A percentile compares a stretch with the other conserved stretches of the same genome.
Conservation (phyloP, 495 filamentous ascomycete genomes). For the Penicillium cataractarum region DNA sequence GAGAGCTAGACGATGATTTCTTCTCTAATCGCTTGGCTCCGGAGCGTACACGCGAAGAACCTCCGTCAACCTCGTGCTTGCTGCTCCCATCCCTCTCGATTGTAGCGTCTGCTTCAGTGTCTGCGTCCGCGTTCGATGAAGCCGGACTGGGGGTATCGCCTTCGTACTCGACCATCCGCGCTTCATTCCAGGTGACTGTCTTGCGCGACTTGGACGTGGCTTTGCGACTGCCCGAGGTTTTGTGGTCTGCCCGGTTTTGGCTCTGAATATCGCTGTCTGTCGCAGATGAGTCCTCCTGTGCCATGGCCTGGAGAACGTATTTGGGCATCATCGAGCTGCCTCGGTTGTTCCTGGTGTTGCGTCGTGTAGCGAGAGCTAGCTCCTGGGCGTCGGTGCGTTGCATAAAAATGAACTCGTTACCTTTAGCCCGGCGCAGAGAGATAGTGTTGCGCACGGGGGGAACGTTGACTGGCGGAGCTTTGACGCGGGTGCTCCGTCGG, state of each 20-base stretch:
- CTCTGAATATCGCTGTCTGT: conserved; percentile 10
- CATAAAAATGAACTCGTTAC: conserved; percentile 57
- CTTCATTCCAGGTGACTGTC: conserved; percentile 49
- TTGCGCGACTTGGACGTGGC: conserved; percentile 22
- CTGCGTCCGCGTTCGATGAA: conserved; percentile 16
- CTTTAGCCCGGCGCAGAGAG: conserved; percentile 58
- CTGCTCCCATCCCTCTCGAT: conserved; percentile 12
- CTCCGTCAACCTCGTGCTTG: conserved; percentile 20
- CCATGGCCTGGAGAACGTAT: conserved; percentile 47
- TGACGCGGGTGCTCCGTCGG: conserved; percentile 50
- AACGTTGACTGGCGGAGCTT: conserved; percentile 31
- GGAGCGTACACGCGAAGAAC: conserved; percentile 14
- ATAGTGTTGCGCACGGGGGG: conserved; percentile 51
- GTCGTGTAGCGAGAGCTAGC: conserved; percentile 54
- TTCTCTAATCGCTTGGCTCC: conserved; percentile 26
- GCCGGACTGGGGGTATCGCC: conserved; percentile 5
- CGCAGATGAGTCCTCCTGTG: conserved; percentile 17
- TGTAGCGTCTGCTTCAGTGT: conserved; percentile 2
- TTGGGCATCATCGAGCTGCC: conserved; percentile 55
- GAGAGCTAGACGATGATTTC: conserved; percentile 30
- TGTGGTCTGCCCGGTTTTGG: conserved; percentile 9
- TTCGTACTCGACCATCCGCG: conserved; percentile 37
- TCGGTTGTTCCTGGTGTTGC: conserved; percentile 62
- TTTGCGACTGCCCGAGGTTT: conserved; percentile 7
- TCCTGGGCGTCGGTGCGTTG: conserved; percentile 62